A percentile compares a stretch with the other conserved stretches of the same genome.
Conservation (phyloP, 164 flowering plant species). For the Dillenia turbinata region DNA sequence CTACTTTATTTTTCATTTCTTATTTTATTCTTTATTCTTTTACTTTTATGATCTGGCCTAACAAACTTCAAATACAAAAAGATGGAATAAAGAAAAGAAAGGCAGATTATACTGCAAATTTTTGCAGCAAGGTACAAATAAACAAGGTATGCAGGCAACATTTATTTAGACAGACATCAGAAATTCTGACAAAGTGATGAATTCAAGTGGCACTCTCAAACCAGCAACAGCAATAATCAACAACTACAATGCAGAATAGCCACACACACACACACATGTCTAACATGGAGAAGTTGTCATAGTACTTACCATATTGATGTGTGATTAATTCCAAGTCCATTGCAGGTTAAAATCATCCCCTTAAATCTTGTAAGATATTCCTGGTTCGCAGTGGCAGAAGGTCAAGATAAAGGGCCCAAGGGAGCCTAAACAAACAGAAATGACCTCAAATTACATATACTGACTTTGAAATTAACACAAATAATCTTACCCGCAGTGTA, state of each 20-base stretch:
- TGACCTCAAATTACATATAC: neutral
- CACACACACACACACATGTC: neutral
- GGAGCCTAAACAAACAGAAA: neutral
- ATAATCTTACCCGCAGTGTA: constrained; percentile 52
- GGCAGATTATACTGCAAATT: no score
- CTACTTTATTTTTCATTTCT: no score
- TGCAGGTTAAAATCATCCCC: constrained; percentile 91
- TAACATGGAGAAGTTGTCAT: neutral
- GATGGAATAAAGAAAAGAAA: no score
- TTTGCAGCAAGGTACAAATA: no score
- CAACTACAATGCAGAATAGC: neutral
- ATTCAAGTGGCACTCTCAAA: neutral
- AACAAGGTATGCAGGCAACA: neutral
- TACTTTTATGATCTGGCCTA: no score
- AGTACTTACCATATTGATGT: constrained; percentile 51
- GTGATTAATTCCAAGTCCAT: constrained; percentile 76
- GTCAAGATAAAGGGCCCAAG: neutral
- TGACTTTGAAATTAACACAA: neutral
- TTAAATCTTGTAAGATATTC: constrained; percentile 81
- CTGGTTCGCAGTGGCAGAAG: constrained; percentile 26
- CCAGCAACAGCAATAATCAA: neutral
- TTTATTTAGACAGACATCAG: neutral
- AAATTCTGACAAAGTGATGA: neutral
- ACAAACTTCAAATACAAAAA: no score
- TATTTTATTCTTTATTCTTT: no score